Evolutionary conservation across 1,284 basidiomycete species (phyloP).

Genomic region (Afroboletus lepidellus): DNA sequence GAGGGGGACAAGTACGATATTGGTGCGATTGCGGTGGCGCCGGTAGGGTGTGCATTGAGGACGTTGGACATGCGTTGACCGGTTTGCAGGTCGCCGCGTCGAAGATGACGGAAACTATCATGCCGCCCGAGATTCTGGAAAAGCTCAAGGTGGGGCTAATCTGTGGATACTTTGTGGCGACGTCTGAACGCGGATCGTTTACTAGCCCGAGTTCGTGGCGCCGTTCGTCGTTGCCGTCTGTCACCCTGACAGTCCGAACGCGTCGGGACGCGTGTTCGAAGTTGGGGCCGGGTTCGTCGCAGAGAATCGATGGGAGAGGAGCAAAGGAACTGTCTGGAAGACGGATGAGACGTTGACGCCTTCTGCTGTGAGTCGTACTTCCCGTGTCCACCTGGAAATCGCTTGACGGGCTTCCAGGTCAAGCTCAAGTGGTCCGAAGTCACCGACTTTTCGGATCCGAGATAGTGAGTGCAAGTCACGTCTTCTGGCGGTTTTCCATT

Average conservation of each 20-base stretch:
- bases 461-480: slow-evolving; percentile 55
- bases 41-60: no score
- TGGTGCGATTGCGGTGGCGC: slow-evolving; percentile 84
- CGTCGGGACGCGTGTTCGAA: slow-evolving; percentile 89
- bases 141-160: slow-evolving; percentile 67
- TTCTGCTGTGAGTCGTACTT: slow-evolving; percentile 66
- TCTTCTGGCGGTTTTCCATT: not conserved
- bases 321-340: slow-evolving; percentile 86
- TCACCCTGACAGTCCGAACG: slow-evolving; percentile 80
- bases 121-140: slow-evolving; percentile 96
- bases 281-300: slow-evolving; percentile 93
- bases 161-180: not conserved
- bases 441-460: slow-evolving; percentile 75
- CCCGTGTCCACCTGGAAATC: not conserved
- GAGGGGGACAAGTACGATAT: slow-evolving; percentile 96
- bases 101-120: slow-evolving; percentile 90
- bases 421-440: slow-evolving; percentile 82
- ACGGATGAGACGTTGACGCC: slow-evolving; percentile 92
- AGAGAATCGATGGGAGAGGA: slow-evolving; percentile 92
- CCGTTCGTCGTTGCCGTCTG: slow-evolving; percentile 83
- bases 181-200: not conserved
- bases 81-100: slow-evolving; percentile 81
- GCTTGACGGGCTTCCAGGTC: slow-evolving; percentile 44
- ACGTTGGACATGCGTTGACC: slow-evolving; percentile 26
- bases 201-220: slow-evolving; percentile 87